Conservation (phyloP, 2,329 filamentous ascomycete species). For the Fusarium sterilihyphosum region DNA sequence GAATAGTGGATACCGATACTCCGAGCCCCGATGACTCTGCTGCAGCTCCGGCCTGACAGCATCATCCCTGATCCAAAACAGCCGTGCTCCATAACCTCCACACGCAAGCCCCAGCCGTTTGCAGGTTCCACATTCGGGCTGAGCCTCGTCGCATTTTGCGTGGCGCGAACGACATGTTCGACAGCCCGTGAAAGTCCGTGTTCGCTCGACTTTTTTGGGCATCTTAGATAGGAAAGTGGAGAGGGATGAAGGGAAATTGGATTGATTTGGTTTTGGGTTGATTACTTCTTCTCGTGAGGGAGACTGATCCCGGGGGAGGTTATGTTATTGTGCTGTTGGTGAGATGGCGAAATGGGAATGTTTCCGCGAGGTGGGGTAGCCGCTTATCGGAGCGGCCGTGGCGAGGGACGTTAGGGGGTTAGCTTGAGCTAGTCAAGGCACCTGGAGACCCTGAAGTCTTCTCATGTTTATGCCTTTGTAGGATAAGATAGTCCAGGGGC, state of each 20-base stretch:
- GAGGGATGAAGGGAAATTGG: not conserved
- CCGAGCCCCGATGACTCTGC: constrained; percentile 40
- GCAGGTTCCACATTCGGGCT: constrained; percentile 53
- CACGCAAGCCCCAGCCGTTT: constrained; percentile 48
- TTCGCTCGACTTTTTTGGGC: constrained; percentile 38
- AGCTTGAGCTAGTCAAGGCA: not conserved
- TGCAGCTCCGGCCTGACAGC: constrained; percentile 28
- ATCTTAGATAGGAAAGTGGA: constrained; percentile 38
- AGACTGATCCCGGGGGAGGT: constrained; percentile 3
- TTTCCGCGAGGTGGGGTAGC: constrained; percentile 26
- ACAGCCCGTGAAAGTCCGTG: constrained; percentile 48
- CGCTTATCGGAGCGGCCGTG: not conserved
- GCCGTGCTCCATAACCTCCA: constrained; percentile 52
- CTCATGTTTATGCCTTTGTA: not conserved
- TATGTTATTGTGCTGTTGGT: constrained; percentile 19
- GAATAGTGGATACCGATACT: constrained; percentile 55
- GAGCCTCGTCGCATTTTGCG: constrained; percentile 56
- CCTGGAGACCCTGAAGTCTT: not conserved
- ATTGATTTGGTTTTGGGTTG: not conserved
- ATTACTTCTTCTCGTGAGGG: not conserved
- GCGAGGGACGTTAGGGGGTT: not conserved
- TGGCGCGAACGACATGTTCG: constrained; percentile 51
- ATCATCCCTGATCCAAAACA: constrained; percentile 46
- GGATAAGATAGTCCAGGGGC: not conserved
- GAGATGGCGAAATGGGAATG: constrained; percentile 24